phyloP scores from a whole-genome alignment of 148 eudicot genomes.

The Camellia sinensis region DNA sequence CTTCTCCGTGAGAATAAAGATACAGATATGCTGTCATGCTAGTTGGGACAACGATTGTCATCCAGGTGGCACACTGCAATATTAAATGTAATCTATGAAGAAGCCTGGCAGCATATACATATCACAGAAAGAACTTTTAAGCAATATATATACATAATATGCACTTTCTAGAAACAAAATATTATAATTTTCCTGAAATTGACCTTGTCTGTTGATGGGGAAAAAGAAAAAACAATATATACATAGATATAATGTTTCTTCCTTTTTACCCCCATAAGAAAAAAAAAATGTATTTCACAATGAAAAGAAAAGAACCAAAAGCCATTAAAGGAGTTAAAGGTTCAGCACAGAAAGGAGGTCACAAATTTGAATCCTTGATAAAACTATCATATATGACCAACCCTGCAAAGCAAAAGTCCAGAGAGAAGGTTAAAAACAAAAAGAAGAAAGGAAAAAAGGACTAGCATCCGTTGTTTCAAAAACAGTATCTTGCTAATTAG shows the following conservation, averaged over 20 bases:
- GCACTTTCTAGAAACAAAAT: not conserved
- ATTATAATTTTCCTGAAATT: not conserved
- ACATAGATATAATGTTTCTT: not conserved
- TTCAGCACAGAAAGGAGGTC: not conserved
- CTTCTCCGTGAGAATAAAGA: slow-evolving; percentile 98
- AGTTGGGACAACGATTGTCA: slow-evolving; percentile 94
- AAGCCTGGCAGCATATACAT: not conserved
- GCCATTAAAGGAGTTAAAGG: no score
- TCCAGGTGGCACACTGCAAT: slow-evolving; percentile 97
- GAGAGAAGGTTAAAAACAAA: not conserved
- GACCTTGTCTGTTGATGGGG: not conserved
- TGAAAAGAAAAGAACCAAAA: not conserved
- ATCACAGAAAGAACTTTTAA: not conserved
- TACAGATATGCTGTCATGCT: slow-evolving; percentile 99
- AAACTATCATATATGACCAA: not conserved
- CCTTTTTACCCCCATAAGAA: not conserved
- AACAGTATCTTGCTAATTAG: not conserved
- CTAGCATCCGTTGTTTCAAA: not conserved
- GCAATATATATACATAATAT: no score
- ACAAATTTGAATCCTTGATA: not conserved
- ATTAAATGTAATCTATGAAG: slow-evolving; percentile 16
- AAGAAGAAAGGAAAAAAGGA: no score
- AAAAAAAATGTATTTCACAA: not conserved
- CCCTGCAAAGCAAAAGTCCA: not conserved
- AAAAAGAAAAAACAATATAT: not conserved